Base-by-base conservation (phyloP, 306 rosid species). In the Vigna reflexopilosa region DNA sequence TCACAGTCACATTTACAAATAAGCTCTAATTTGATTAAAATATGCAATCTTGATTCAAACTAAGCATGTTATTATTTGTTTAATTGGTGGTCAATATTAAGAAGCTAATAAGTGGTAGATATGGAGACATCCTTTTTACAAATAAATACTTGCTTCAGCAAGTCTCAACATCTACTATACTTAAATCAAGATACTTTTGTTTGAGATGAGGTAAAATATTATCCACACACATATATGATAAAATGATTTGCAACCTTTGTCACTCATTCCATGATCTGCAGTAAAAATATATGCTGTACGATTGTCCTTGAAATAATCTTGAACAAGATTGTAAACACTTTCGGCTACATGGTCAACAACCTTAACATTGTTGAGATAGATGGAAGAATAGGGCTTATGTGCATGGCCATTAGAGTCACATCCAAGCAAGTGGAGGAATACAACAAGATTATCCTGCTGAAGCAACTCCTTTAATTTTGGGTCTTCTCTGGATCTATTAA, bases 391-490 rank as follows among this genome's bases (percentile, higher is more conserved):
- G 52, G 97, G 98, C 81, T 89, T 86, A 72, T 93, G 98, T 16
- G 98, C 98, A 82, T 93, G 98, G 74, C 98, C 98, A 80, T 93
- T 93, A 73, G 98, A 88, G 83, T 93, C 97, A 74, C 98, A 93
- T 67, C 98, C 98, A 71, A 91, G 98, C 20, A 93, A 86, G 83
- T 93, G 98, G 81, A 93, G 82, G 79, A 93, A 93, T 67, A 93
- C 64, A 36, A 88, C 92, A 88, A 93, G 90, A 58, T 91, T 85
- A 76, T 91, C 91, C 83, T 87, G 93, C 75, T 44, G 81, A 72
- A 93, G 91, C 71, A 91, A 83, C 54, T 83, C 88, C 87, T 83
- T 86, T 87, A 88, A 61, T 76, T 89, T 89, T 64, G 85, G 77
- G 62, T 91, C 97, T 84, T 89, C 89, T 42, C 59, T 77, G 82